A percentile compares a stretch with the other conserved stretches of the same genome.
Conservation (phyloP, 805 yeast species). For the Danielia reshetovae region DNA sequence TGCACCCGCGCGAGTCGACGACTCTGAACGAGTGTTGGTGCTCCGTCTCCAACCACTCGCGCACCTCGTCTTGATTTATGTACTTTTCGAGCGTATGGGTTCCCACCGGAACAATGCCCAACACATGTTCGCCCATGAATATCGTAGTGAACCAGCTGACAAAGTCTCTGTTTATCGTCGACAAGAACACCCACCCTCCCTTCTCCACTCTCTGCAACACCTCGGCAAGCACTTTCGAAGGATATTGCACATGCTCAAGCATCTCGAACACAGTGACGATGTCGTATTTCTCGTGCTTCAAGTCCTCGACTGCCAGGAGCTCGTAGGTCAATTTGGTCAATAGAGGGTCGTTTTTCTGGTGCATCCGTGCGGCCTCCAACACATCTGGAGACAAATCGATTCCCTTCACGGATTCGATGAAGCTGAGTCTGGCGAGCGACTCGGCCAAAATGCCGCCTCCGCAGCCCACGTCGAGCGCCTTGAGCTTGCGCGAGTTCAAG, state of each 20-base stretch:
- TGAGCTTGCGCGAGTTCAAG: constrained; percentile 34
- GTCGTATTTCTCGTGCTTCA: constrained; percentile 55
- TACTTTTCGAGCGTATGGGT: constrained; percentile 88
- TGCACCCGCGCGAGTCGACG: constrained; percentile 68
- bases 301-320: constrained; percentile 58
- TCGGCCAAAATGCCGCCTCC: constrained; percentile 97
- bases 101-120: constrained; percentile 83
- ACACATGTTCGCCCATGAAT: constrained; percentile 77
- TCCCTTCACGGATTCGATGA: constrained; percentile 65
- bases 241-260: constrained; percentile 90
- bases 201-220: constrained; percentile 68
- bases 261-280: constrained; percentile 89
- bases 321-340: constrained; percentile 59
- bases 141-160: constrained; percentile 92
- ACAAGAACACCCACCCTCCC: constrained; percentile 81
- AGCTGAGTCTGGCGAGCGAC: constrained; percentile 72
- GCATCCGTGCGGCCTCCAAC: constrained; percentile 70
- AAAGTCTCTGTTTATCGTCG: constrained; percentile 88
- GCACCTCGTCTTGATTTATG: constrained; percentile 70
- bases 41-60: constrained; percentile 55
- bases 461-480: constrained; percentile 87
- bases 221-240: constrained; percentile 64
- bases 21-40: constrained; percentile 45
- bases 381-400: constrained; percentile 86
- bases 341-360: constrained; percentile 62